phyloP scores from a whole-genome alignment of 805 yeast species.

The Myxozyma sirexii region DNA sequence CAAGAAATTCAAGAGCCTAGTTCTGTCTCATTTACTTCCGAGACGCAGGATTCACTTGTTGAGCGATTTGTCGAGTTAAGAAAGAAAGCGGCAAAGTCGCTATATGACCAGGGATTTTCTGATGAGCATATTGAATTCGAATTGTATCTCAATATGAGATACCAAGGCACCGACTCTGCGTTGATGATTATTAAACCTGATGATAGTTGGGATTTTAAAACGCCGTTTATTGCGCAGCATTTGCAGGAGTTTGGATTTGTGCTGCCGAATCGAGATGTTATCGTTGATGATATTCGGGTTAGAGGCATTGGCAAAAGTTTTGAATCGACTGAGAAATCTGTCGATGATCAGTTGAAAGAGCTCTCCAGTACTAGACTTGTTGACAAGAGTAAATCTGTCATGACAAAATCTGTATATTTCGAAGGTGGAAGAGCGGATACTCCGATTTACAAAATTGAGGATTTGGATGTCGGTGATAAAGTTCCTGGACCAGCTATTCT shows the following conservation, averaged over 20 bases:
- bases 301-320: constrained; percentile 69
- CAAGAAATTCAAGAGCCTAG: constrained; percentile 78
- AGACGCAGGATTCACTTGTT: constrained; percentile 45
- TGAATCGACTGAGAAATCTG: constrained; percentile 47
- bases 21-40: constrained; percentile 47
- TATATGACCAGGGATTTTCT: constrained; percentile 57
- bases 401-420: constrained; percentile 59
- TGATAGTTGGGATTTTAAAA: constrained; percentile 44
- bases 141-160: constrained; percentile 73
- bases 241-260: constrained; percentile 74
- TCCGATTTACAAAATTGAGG: constrained; percentile 58
- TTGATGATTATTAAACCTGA: constrained; percentile 58
- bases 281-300: constrained; percentile 74
- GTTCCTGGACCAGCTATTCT: constrained; percentile 74
- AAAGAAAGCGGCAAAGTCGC: constrained; percentile 47
- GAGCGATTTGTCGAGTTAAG: constrained; percentile 52
- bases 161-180: constrained; percentile 87
- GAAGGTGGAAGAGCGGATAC: constrained; percentile 51
- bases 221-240: constrained; percentile 58
- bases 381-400: constrained; percentile 13
- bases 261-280: constrained; percentile 54
- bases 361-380: constrained; percentile 31
- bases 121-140: constrained; percentile 55
- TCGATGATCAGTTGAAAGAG: constrained; percentile 58
- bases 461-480: constrained; percentile 54